A percentile compares a stretch with the other conserved stretches of the same genome.
These are phyloP conservation scores for Populus nigra DNA, from an alignment of 345 rosid species.

Conservation along the genomic window DNA sequence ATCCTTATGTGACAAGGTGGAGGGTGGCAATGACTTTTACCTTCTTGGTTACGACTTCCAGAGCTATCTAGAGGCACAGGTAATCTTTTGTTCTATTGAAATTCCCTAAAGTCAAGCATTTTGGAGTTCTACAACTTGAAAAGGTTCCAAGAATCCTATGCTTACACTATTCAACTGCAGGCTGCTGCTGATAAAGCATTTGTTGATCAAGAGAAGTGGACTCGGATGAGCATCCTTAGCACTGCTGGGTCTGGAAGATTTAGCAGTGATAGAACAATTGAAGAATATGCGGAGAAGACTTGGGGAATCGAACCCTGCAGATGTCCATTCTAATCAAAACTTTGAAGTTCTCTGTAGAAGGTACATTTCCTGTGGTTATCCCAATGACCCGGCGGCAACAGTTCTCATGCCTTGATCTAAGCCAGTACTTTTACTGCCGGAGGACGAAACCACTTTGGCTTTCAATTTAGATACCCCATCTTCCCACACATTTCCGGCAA, in stretches of 20 bases:
- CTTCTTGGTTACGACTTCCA: conserved; percentile 42
- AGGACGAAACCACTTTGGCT: too few species aligned
- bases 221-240: conserved; percentile 45
- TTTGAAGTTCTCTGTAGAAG: neutral
- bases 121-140: neutral
- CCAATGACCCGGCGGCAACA: too few species aligned
- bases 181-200: conserved; percentile 49
- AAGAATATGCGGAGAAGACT: conserved; percentile 41
- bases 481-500: too few species aligned
- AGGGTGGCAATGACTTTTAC: conserved; percentile 33
- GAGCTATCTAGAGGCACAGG: conserved; percentile 46
- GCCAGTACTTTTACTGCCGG: too few species aligned
- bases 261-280: conserved; percentile 43
- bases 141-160: neutral
- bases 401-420: too few species aligned
- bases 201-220: conserved; percentile 45
- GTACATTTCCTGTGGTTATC: too few species aligned
- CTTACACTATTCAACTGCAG: conserved; percentile 21
- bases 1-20: conserved; percentile 41
- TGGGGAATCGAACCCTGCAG: conserved; percentile 44
- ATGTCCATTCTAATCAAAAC: conserved; percentile 31
- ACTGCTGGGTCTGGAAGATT: conserved; percentile 45
- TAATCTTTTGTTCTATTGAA: neutral
- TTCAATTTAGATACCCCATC: too few species aligned
- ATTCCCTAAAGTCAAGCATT: neutral